Conservation (phyloP, 192 early-diverging fungal species). For the Phycomyces nitens region DNA sequence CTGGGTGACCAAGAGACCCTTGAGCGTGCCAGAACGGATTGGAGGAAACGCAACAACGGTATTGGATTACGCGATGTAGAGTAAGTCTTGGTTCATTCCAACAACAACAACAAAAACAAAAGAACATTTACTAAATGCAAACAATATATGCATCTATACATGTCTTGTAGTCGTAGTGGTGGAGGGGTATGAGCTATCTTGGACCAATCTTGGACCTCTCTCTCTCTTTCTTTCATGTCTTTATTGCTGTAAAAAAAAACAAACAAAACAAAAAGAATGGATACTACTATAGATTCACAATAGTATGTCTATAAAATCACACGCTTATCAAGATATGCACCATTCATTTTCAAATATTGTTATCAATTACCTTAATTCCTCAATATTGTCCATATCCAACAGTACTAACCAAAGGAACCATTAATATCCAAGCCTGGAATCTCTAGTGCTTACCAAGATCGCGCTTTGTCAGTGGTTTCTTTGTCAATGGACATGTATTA, state of each 20-base stretch:
- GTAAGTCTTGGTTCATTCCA: no score
- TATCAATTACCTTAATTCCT: conserved; percentile 50
- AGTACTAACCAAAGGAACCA: conserved; percentile 20
- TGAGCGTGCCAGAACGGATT: conserved; percentile 6
- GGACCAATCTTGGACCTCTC: no score
- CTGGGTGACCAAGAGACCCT: conserved; percentile 1
- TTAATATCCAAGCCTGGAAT: no score
- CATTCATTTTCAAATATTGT: background rate
- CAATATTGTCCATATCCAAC: conserved; percentile 71
- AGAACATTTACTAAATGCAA: no score
- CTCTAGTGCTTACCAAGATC: conserved; percentile 75
- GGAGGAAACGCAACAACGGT: conserved; percentile 16
- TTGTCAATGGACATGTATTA: conserved; percentile 89
- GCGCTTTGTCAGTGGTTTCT: conserved; percentile 84
- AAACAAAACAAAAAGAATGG: background rate
- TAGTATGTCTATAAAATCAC: conserved; percentile 18
- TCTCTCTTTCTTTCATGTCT: background rate
- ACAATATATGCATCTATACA: no score
- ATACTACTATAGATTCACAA: background rate
- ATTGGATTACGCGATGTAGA: conserved; percentile 16
- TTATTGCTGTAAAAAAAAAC: background rate
- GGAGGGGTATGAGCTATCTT: background rate
- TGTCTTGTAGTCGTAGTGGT: conserved; percentile 14
- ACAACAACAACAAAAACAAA: no score
- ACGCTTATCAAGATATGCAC: background rate